Percentiles rank a stretch among this genome's conserved stretches.
phyloP scores from a whole-genome alignment of 768 basidiomycete genomes.

The Lactifluus subvellereus region DNA sequence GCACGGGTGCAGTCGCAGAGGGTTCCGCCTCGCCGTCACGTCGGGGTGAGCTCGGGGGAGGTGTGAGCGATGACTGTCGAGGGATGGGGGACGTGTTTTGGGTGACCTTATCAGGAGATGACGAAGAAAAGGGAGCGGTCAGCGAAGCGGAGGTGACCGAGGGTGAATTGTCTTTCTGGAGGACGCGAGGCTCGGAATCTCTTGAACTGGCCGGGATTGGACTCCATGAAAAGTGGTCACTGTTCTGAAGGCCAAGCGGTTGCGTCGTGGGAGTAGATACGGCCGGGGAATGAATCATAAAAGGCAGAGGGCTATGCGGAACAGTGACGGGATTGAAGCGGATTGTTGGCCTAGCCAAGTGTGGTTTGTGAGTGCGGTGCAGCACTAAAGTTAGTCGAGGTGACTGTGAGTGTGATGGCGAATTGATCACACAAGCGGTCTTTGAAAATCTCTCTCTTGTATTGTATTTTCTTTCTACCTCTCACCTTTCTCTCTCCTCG shows the following conservation, averaged over 20 bases:
- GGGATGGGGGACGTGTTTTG: conserved; percentile 17
- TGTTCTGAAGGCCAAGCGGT: conserved; percentile 14
- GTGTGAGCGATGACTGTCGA: conserved; percentile 17
- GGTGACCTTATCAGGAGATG: conserved; percentile 1
- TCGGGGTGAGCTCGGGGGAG: conserved; percentile 19
- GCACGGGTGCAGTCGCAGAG: neutral
- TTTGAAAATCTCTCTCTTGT: neutral
- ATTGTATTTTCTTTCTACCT: neutral
- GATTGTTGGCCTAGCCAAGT: neutral
- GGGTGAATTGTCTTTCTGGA: conserved; percentile 15
- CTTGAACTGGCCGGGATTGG: conserved; percentile 8
- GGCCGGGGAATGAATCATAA: conserved; percentile 31
- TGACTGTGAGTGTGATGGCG: neutral
- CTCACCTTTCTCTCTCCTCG: neutral
- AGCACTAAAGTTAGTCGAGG: neutral
- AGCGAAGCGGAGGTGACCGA: conserved; percentile 7
- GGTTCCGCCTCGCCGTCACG: conserved; percentile 15
- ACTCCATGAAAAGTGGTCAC: conserved; percentile 22
- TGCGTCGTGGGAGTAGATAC: conserved; percentile 27
- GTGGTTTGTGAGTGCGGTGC: neutral
- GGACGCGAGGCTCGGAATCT: conserved; percentile 19
- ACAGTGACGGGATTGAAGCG: neutral
- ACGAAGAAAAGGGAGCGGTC: conserved; percentile 4
- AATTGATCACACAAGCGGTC: neutral
- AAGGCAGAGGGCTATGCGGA: conserved; percentile 7